Percentiles rank a stretch among this genome's conserved stretches.
Evolutionary conservation across 495 filamentous ascomycete genomes (phyloP).

Genomic region (Astrocystis sublimbata): DNA sequence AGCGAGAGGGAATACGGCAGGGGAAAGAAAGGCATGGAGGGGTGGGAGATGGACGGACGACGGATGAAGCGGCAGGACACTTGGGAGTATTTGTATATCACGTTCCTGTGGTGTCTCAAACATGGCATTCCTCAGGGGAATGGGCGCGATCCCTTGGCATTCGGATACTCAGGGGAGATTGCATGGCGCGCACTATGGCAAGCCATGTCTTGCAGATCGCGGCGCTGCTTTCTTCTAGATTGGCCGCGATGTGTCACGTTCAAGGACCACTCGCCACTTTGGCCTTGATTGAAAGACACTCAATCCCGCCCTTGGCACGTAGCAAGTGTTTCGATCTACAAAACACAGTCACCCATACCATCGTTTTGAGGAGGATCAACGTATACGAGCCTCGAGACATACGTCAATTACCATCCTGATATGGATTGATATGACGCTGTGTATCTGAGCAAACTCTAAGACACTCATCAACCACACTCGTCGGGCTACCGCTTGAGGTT

Average conservation of each 20-base stretch:
- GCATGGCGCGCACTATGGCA: neutral
- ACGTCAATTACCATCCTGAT: neutral
- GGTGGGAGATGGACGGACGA: too few relatives aligned
- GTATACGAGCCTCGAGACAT: neutral
- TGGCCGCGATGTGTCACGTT: neutral
- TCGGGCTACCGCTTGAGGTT: too few relatives aligned
- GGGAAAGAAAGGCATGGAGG: neutral
- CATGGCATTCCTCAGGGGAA: neutral
- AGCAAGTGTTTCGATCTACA: neutral
- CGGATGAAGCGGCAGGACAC: constrained; percentile 1
- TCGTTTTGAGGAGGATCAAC: neutral
- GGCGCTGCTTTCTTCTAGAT: neutral
- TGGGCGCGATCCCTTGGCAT: constrained; percentile 4
- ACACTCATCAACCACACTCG: too few relatives aligned
- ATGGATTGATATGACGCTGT: neutral
- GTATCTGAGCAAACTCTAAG: too few relatives aligned
- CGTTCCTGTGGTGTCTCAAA: neutral
- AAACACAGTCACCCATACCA: neutral
- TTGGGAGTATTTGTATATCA: constrained; percentile 8
- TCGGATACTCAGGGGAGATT: neutral
- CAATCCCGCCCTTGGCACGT: constrained; percentile 12
- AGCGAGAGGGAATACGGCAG: neutral
- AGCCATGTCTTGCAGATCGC: constrained; percentile 12
- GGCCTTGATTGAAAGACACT: neutral
- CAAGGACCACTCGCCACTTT: neutral